phyloP scores from a whole-genome alignment of 164 flowering plant species.

The Vitis rupestris region DNA sequence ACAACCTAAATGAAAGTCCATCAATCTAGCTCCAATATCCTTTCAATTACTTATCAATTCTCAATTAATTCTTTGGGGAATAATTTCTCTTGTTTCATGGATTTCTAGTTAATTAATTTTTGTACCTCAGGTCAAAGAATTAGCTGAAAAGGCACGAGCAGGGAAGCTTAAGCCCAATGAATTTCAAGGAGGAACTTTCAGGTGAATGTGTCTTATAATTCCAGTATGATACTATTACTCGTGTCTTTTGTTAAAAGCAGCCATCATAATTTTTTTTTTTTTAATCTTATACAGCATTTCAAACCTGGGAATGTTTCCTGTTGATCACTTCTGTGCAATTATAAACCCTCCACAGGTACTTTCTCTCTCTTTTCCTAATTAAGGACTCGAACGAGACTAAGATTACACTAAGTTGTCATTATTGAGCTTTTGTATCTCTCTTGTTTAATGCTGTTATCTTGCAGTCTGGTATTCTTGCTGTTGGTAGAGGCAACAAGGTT shows the following conservation, averaged over 20 bases:
- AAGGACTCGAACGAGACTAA: neutral
- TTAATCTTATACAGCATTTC: slow-evolving; percentile 75
- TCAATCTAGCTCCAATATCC: too few species aligned
- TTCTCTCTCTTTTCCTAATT: slow-evolving; percentile 20
- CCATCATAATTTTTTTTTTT: neutral
- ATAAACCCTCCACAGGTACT: slow-evolving; percentile 96
- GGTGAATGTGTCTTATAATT: slow-evolving; percentile 37
- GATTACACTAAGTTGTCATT: neutral
- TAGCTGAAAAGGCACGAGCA: slow-evolving; percentile 89
- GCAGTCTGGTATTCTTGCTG: slow-evolving; percentile 95
- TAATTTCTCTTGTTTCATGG: neutral
- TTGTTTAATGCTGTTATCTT: slow-evolving; percentile 11
- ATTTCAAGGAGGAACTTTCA: slow-evolving; percentile 98
- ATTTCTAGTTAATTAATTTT: neutral
- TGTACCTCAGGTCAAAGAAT: slow-evolving; percentile 73
- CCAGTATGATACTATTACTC: neutral
- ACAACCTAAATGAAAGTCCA: too few species aligned
- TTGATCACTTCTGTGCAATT: slow-evolving; percentile 92
- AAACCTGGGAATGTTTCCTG: slow-evolving; percentile 99
- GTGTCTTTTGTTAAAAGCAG: neutral
- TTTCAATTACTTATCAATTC: neutral
- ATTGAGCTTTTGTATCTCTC: neutral
- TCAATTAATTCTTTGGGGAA: neutral
- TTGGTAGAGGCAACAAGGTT: slow-evolving; percentile 91
- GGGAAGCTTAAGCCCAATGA: slow-evolving; percentile 86